A percentile compares a stretch with the other conserved stretches of the same genome.
Evolutionary conservation across 2,329 filamentous ascomycete species (phyloP).

Genomic region (Chaetomium strumarium): DNA sequence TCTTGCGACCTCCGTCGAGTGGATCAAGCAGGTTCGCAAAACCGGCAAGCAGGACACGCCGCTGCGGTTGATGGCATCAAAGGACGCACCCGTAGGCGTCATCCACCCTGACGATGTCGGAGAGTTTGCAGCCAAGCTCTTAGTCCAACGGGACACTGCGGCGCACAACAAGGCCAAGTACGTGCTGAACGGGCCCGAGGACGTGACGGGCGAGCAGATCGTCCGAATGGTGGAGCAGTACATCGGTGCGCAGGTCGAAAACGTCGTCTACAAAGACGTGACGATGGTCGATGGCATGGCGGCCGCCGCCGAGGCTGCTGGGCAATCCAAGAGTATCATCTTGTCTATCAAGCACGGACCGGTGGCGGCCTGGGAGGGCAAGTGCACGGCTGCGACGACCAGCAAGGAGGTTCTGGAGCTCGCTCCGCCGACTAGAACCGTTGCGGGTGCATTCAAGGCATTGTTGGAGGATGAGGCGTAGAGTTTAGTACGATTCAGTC

Average conservation of each 20-base stretch:
- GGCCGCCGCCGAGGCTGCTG: background rate
- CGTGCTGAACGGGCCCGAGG: slow-evolving; percentile 9
- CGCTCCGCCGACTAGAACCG: slow-evolving; percentile 1
- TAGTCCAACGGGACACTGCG: background rate
- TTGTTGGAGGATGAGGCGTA: background rate
- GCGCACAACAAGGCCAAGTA: slow-evolving; percentile 2
- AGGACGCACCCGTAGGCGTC: background rate
- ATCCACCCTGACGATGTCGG: slow-evolving; percentile 3
- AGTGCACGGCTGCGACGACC: background rate
- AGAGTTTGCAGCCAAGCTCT: background rate
- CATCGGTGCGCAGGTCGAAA: slow-evolving; percentile 1
- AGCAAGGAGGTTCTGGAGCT: slow-evolving; percentile 7
- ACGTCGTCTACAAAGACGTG: slow-evolving; percentile 1
- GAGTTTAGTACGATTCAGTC: too few relatives aligned
- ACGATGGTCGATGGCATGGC: background rate
- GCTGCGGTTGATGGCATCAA: background rate
- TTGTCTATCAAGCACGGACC: background rate
- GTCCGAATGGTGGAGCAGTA: slow-evolving; percentile 8
- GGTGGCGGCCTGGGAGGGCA: background rate
- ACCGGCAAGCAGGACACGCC: slow-evolving; percentile 1
- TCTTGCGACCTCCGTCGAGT: background rate
- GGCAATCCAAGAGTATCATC: background rate
- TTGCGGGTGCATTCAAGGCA: background rate
- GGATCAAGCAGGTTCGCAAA: slow-evolving; percentile 3
- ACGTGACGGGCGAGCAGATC: slow-evolving; percentile 7